Base-by-base conservation (phyloP, 805 yeast genomes). In the Lipomyces mesembrius region DNA sequence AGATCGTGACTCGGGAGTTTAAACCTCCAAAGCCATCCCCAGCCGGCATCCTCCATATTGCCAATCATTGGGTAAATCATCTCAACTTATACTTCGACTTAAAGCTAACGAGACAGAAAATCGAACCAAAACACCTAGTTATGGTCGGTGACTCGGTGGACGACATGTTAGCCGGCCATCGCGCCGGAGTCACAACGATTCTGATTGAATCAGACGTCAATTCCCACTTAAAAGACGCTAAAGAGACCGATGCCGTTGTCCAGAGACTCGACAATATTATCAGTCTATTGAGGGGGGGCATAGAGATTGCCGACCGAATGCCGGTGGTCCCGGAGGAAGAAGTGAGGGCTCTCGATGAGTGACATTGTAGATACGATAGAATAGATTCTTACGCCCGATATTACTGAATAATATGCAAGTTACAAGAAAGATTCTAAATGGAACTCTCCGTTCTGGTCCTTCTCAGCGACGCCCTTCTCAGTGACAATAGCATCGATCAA, bases 401-500 rank as follows among this genome's bases (percentile, higher is more conserved):
- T 66, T n/a, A 66, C 51, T 34, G 20, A 20, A 57, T 39, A 62
- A n/a, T 5, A 2, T n/a, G 22, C 49, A 43, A 43, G 20, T 43
- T 43, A 43, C 20, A 57, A 57, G 59, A 72, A 57, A 63, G 32
- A 55, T 6, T 70, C 75, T 52, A 87, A 78, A 63, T 83, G 76
- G 73, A 88, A 89, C 9, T 79, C 73, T 1, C 92, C 92, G 14
- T 78, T 57, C 0, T 58, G 54, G 61, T 81, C 79, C 74, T 90
- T 90, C 43, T 79, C 78, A 25, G 84, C 82, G 1, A 82, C 87
- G 2, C 85, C 84, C 63, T 86, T 85, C 78, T 94, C 98, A 0
- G 98, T 94, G 46, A 94, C 91, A 67, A 95, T 92, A 66, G 92
- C 90, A 75, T 92, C 97, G 63, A 94, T 92, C 51, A 89, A 79